Percentiles rank a stretch among this genome's conserved stretches.
Conservation (phyloP, 805 yeast species). For the Candida sonorensis region DNA sequence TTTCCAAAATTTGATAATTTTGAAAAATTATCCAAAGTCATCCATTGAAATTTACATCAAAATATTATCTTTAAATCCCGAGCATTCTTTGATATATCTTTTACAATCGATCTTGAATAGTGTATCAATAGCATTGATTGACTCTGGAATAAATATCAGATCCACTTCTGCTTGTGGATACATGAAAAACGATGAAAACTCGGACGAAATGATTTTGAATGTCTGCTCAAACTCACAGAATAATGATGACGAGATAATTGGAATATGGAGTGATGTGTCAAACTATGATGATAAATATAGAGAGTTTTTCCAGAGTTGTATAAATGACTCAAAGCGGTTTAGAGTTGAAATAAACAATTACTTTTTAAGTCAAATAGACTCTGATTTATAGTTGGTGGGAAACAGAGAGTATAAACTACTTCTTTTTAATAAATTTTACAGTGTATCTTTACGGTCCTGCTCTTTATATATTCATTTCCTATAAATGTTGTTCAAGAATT, state of each 20-base stretch:
- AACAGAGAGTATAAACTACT: too few relatives aligned
- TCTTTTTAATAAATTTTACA: too few relatives aligned
- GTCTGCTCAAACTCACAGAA: constrained; percentile 41
- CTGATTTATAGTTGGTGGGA: too few relatives aligned
- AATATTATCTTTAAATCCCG: constrained; percentile 43
- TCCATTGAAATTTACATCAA: constrained; percentile 74
- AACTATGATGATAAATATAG: constrained; percentile 27
- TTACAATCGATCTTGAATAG: constrained; percentile 47
- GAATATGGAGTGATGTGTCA: constrained; percentile 46
- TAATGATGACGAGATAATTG: constrained; percentile 52
- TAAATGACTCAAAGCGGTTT: constrained; percentile 39
- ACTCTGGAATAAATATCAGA: constrained; percentile 74
- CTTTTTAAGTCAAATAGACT: constrained; percentile 20
- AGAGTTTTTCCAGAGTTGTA: constrained; percentile 18
- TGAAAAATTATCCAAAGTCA: constrained; percentile 82
- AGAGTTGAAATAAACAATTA: constrained; percentile 40
- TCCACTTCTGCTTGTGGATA: constrained; percentile 69
- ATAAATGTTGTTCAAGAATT: too few relatives aligned
- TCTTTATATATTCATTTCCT: too few relatives aligned
- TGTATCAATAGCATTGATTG: constrained; percentile 68
- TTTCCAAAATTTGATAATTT: constrained; percentile 35
- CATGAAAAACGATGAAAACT: constrained; percentile 2
- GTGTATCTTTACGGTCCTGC: too few relatives aligned
- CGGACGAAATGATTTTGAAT: constrained; percentile 24
- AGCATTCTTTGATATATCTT: constrained; percentile 28